Conservation (phyloP, 2,329 filamentous ascomycete species). For the Fusarium falciforme region DNA sequence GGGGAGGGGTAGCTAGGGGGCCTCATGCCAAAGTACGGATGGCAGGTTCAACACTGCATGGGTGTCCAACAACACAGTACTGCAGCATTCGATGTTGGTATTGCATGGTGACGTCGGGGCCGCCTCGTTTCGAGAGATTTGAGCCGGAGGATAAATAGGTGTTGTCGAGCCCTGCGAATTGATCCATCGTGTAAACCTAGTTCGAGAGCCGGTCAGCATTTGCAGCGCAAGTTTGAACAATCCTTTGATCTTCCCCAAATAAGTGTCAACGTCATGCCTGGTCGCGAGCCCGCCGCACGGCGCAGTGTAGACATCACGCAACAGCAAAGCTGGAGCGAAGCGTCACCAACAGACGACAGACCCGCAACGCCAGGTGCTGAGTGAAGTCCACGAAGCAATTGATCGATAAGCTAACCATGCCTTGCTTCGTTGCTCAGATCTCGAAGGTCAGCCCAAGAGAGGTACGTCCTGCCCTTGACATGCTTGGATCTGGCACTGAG, state of each 20-base stretch:
- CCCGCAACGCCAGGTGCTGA: not conserved
- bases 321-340: not conserved
- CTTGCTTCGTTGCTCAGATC: not conserved
- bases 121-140: not conserved
- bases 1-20: conserved; percentile 3
- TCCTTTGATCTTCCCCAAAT: not conserved
- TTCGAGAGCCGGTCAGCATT: not conserved
- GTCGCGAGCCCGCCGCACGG: not conserved
- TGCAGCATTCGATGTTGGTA: not conserved
- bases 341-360: not conserved
- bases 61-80: not conserved
- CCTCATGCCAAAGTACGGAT: not conserved
- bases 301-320: not conserved
- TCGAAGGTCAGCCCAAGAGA: not conserved
- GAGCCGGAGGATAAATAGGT: conserved; percentile 21
- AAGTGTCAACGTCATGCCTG: not conserved
- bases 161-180: not conserved
- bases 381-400: not conserved
- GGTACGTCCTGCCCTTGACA: not conserved
- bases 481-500: not conserved
- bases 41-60: not conserved
- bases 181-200: not conserved
- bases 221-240: not conserved
- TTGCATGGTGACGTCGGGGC: not conserved
- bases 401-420: not conserved